Conservation (phyloP, 169 alveolate species). For the Plasmodium chabaudi region DNA sequence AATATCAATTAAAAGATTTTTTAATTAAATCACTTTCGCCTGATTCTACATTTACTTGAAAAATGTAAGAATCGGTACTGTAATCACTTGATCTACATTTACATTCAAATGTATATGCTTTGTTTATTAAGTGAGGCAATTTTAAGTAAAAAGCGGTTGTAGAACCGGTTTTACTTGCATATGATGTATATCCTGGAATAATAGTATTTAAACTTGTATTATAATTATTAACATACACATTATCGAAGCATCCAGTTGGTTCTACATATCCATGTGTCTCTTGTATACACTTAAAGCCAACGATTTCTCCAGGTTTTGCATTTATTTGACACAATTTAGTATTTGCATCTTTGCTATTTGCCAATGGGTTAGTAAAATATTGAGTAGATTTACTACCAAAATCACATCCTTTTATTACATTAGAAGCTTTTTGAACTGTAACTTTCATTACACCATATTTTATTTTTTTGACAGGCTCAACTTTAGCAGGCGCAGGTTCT, state of each 20-base stretch:
- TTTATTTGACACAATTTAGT: slow-evolving; percentile 15
- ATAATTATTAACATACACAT: slow-evolving; percentile 6
- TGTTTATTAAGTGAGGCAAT: slow-evolving; percentile 43
- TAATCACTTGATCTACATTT: slow-evolving; percentile 25
- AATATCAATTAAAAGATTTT: not conserved
- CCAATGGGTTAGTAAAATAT: slow-evolving; percentile 30
- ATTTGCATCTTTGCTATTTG: slow-evolving; percentile 7
- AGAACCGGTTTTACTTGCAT: not conserved
- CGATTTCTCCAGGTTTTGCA: slow-evolving; percentile 45
- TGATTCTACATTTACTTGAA: slow-evolving; percentile 27
- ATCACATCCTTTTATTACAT: slow-evolving; percentile 54
- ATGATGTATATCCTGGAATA: slow-evolving; percentile 56
- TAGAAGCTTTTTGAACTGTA: slow-evolving; percentile 8
- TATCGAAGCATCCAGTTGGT: slow-evolving; percentile 48
- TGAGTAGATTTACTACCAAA: slow-evolving; percentile 22
- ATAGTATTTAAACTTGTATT: slow-evolving; percentile 23
- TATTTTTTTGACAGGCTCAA: slow-evolving; percentile 1
- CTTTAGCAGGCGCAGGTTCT: not conserved
- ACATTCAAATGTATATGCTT: slow-evolving; percentile 34
- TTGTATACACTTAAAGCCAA: slow-evolving; percentile 36
- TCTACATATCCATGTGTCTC: slow-evolving; percentile 1
- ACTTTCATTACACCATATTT: slow-evolving; percentile 65
- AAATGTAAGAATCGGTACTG: slow-evolving; percentile 18
- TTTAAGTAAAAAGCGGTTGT: slow-evolving; percentile 29
- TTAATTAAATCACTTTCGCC: slow-evolving; percentile 44